phyloP scores from a whole-genome alignment of 768 basidiomycete genomes.

The Coprinopsis marcescibilis region DNA sequence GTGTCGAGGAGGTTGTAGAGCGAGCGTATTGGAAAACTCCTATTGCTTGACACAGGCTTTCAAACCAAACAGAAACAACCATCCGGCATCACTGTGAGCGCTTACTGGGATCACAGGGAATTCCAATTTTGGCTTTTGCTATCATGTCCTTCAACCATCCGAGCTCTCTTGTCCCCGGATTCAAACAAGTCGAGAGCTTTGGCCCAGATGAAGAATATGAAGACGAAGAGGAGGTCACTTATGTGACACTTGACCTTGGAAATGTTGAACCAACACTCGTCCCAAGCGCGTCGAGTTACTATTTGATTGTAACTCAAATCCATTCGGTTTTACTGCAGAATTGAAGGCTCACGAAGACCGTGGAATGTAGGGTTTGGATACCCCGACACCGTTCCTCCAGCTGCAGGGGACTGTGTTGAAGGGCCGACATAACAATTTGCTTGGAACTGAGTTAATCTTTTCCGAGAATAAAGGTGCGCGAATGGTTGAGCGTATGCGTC shows the following conservation, averaged over 20 bases:
- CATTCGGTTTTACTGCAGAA: not conserved
- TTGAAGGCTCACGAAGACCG: not conserved
- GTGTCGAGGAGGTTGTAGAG: too few species aligned
- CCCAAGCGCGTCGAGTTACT: constrained; percentile 62
- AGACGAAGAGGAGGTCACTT: constrained; percentile 53
- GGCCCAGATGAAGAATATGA: constrained; percentile 66
- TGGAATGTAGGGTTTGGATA: constrained; percentile 60
- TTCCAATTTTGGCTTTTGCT: too few species aligned
- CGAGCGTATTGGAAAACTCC: too few species aligned
- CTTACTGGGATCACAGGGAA: too few species aligned
- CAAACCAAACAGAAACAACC: too few species aligned
- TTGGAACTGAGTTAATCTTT: constrained; percentile 76
- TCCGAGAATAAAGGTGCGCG: constrained; percentile 56
- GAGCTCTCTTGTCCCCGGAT: constrained; percentile 46
- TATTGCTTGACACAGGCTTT: too few species aligned
- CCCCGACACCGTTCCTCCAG: constrained; percentile 71
- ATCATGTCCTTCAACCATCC: not conserved
- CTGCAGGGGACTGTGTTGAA: constrained; percentile 70
- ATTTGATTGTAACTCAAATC: constrained; percentile 60
- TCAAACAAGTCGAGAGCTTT: constrained; percentile 60
- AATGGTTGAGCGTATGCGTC: not conserved
- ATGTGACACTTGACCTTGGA: constrained; percentile 73
- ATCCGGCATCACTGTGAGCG: too few species aligned
- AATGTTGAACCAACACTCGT: constrained; percentile 68
- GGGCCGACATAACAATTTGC: constrained; percentile 58